Evolutionary conservation across 148 eudicot genomes (phyloP).

Genomic region (Spergularia bocconei): DNA sequence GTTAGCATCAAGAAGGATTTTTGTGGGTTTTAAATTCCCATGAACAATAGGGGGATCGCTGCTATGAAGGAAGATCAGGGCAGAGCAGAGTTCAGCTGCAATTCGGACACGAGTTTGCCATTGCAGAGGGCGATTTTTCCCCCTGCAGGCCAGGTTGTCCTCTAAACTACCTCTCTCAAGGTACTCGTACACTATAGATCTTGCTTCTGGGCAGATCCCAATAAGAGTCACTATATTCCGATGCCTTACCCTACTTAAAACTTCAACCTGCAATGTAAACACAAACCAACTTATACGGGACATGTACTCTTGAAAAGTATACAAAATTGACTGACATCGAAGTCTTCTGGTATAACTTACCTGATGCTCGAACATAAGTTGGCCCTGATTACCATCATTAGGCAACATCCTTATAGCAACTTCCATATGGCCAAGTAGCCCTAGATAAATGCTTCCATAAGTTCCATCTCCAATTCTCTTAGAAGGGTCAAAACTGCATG

Average conservation of each 20-base stretch:
- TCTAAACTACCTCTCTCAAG: constrained; percentile 76
- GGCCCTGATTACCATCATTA: constrained; percentile 49
- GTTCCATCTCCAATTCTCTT: constrained; percentile 71
- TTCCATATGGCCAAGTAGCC: constrained; percentile 51
- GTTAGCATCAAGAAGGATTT: constrained; percentile 71
- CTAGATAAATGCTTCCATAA: constrained; percentile 66
- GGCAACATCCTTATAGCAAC: constrained; percentile 91
- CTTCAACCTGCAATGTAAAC: constrained; percentile 50
- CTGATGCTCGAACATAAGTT: constrained; percentile 54
- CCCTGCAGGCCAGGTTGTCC: constrained; percentile 45
- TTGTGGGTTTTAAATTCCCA: constrained; percentile 66
- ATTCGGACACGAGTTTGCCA: constrained; percentile 78
- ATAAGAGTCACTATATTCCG: constrained; percentile 71
- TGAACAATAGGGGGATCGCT: constrained; percentile 52
- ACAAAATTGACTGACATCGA: neutral
- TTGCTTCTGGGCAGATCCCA: constrained; percentile 71
- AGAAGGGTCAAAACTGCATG: constrained; percentile 64
- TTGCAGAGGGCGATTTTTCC: constrained; percentile 41
- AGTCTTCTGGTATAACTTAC: constrained; percentile 29
- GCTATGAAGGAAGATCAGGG: constrained; percentile 71
- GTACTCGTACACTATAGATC: constrained; percentile 73
- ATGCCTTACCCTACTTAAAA: constrained; percentile 67
- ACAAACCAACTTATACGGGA: neutral
- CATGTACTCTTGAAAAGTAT: neutral
- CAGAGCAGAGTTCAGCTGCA: constrained; percentile 67